These are phyloP conservation scores for Pseudogymnoascus sp. DNA, from an alignment of 2,329 filamentous ascomycete genomes.

Conservation along the genomic window DNA sequence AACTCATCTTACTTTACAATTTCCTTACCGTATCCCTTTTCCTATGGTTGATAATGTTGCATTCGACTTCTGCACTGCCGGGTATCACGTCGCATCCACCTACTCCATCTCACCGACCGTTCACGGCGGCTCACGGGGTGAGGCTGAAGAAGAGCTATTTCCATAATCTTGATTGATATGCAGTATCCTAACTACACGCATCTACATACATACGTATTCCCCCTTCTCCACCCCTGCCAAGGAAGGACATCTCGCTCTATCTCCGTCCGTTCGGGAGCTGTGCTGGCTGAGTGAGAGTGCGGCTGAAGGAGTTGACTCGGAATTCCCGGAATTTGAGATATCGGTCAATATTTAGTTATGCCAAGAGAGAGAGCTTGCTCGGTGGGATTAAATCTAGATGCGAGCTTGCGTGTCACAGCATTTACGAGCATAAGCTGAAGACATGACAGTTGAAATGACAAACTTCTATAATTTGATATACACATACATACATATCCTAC, in stretches of 20 bases:
- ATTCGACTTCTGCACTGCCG: not conserved
- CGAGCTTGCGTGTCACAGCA: not conserved
- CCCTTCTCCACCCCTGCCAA: not conserved
- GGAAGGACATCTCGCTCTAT: not conserved
- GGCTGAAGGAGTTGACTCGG: not conserved
- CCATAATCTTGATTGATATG: not conserved
- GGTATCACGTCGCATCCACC: not conserved
- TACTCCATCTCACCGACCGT: not conserved
- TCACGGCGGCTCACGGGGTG: not conserved
- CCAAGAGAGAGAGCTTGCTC: not conserved
- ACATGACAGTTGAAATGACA: not conserved
- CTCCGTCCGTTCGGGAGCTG: not conserved
- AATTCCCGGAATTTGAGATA: not conserved
- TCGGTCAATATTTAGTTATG: not conserved
- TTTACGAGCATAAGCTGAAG: not conserved
- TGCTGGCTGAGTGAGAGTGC: not conserved
- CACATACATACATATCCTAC: not conserved
- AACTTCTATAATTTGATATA: not conserved
- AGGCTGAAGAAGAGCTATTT: not conserved
- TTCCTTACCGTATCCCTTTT: not conserved
- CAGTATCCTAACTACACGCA: not conserved
- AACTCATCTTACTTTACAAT: not conserved
- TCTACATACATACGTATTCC: not conserved
- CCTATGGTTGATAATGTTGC: not conserved
- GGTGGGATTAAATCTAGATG: not conserved